Evolutionary conservation across 169 alveolate species (phyloP), one percentile per base, ranked within the genome.

Genomic region (Sarcocystis neurona): DNA sequence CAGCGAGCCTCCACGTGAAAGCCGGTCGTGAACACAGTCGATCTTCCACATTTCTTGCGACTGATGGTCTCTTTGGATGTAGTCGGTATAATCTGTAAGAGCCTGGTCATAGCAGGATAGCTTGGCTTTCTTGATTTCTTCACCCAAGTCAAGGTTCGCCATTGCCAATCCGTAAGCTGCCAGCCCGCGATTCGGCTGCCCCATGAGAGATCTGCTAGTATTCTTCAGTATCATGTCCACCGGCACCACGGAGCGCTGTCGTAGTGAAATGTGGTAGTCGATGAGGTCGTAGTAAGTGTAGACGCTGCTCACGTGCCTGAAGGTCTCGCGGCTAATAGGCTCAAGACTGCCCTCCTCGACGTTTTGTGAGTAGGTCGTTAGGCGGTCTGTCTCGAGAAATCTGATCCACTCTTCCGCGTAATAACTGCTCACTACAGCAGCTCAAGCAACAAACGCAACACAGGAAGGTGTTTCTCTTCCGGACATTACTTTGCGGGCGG

Each of bases 391-490:
- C 75, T 63, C 75, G 44, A 63, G 18, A 53, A 72, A 72, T 8
- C 82, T 47, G 58, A 72, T 8, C 82, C 82, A 72, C 27, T 72
- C 82, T 2, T 18, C 82, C 1, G 32, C 12, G 23, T 23, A 37
- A 32, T 72, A 72, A 30, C 58, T 41, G 75, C 75, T 63, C 75
- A 63, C 75, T 63, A 43, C n/a, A n/a, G n/a, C n/a, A n/a, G n/a
- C n/a, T n/a, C n/a, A n/a, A n/a, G 32, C 46, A 63, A 63, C 75
- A n/a, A 1, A n/a, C 75, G 32, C 34, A 63, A 63, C 6, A 10
- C 34, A n/a, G 44, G 32, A 15, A 63, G 2, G 10, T 15, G n/a
- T 30, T n/a, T 30, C 43, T n/a, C 6, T 63, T 15, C 6, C 27
- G 27, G 15, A 15, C 27, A 6, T 48, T 48, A 15, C 60, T 10